Evolutionary conservation across 768 basidiomycete genomes (phyloP).

Genomic region (Lepiota brunneoincarnata): DNA sequence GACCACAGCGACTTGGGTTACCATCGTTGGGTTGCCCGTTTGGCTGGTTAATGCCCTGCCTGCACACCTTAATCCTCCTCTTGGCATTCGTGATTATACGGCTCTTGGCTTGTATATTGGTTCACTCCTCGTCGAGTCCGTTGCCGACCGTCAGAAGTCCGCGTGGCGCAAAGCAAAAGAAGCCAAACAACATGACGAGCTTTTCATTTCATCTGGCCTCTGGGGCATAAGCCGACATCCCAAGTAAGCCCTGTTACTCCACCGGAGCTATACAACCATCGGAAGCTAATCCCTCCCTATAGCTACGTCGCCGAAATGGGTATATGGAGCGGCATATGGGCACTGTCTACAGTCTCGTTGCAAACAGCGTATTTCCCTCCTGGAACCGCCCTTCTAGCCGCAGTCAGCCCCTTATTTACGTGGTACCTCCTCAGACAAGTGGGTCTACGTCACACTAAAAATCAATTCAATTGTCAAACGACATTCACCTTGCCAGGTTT

Average conservation of each 20-base stretch:
- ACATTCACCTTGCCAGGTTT: slow-evolving; percentile 35
- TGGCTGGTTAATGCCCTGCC: slow-evolving; percentile 62
- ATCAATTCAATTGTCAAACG: not conserved
- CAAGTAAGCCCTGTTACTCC: slow-evolving; percentile 44
- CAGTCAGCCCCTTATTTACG: slow-evolving; percentile 59
- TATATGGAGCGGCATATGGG: slow-evolving; percentile 67
- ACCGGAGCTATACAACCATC: not conserved
- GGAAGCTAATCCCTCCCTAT: not conserved
- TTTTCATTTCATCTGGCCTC: slow-evolving; percentile 65
- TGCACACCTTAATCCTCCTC: slow-evolving; percentile 41
- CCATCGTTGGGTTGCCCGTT: slow-evolving; percentile 66
- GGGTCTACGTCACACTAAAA: slow-evolving; percentile 14
- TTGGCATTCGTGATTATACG: slow-evolving; percentile 53
- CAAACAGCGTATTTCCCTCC: slow-evolving; percentile 42
- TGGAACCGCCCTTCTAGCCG: slow-evolving; percentile 42
- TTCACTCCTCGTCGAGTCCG: slow-evolving; percentile 59
- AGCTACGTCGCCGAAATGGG: slow-evolving; percentile 75
- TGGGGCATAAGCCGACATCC: slow-evolving; percentile 73
- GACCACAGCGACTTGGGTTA: slow-evolving; percentile 58
- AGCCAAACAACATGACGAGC: slow-evolving; percentile 63
- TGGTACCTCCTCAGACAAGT: slow-evolving; percentile 60
- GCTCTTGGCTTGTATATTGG: slow-evolving; percentile 50
- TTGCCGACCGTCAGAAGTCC: slow-evolving; percentile 65
- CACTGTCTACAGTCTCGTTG: slow-evolving; percentile 49
- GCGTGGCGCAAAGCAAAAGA: slow-evolving; percentile 59